Evolutionary conservation across 306 rosid genomes (phyloP).

Genomic region (Gastrolobium villosum): DNA sequence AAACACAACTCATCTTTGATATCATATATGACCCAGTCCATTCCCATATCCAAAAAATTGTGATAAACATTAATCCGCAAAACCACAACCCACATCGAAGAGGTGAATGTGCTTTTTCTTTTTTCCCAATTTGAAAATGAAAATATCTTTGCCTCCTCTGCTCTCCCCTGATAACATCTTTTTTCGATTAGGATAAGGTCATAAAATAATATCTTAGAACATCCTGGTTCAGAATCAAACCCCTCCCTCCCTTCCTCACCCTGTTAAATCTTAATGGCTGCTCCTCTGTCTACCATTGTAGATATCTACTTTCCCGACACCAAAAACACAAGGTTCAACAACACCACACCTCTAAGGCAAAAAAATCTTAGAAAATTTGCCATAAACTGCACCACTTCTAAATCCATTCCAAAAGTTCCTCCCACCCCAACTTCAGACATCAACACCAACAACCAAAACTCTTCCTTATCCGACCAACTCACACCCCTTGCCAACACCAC

Average conservation of each 20-base stretch:
- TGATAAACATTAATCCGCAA: neutral
- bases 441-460: constrained; percentile 50
- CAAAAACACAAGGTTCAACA: constrained; percentile 62
- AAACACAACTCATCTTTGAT: too few species aligned
- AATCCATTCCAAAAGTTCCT: constrained; percentile 56
- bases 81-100: neutral
- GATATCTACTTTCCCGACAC: constrained; percentile 65
- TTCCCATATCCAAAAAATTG: neutral
- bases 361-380: constrained; percentile 42
- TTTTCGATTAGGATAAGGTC: constrained; percentile 52
- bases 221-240: neutral
- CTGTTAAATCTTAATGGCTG: constrained; percentile 57
- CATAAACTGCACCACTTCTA: constrained; percentile 58
- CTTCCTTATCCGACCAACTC: constrained; percentile 90
- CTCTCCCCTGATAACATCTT: too few species aligned
- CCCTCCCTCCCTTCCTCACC: neutral
- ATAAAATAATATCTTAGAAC: constrained; percentile 10
- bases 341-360: constrained; percentile 48
- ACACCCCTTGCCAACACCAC: constrained; percentile 65
- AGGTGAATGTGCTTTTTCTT: too few species aligned
- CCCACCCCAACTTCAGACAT: constrained; percentile 43
- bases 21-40: neutral
- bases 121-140: too few species aligned
- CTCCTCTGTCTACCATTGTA: constrained; percentile 63
- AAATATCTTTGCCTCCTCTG: too few species aligned